phyloP scores from a whole-genome alignment of 768 basidiomycete species.

The Boletus edulis region DNA sequence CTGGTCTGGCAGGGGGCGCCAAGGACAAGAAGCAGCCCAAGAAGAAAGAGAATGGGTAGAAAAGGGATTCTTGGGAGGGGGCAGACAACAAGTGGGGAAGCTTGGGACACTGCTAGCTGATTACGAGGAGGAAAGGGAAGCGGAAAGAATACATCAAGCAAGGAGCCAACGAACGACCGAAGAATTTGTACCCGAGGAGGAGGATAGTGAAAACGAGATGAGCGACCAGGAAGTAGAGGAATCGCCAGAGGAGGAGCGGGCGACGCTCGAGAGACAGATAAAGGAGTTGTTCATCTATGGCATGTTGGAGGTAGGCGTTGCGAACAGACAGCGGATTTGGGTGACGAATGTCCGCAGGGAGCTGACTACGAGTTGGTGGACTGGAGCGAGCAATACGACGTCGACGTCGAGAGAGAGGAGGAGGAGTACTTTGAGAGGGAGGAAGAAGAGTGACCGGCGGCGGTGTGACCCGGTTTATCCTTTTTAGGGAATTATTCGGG shows the following conservation, averaged over 20 bases:
- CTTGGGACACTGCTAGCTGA: slow-evolving; percentile 61
- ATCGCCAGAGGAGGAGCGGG: slow-evolving; percentile 47
- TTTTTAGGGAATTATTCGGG: slow-evolving; percentile 20
- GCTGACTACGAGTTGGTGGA: slow-evolving; percentile 71
- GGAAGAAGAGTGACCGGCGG: slow-evolving; percentile 43
- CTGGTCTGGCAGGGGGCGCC: slow-evolving; percentile 57
- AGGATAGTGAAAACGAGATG: slow-evolving; percentile 50
- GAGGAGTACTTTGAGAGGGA: slow-evolving; percentile 67
- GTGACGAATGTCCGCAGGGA: slow-evolving; percentile 38
- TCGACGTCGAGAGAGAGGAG: slow-evolving; percentile 58
- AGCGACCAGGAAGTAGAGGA: slow-evolving; percentile 39
- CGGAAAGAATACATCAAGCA: slow-evolving; percentile 51
- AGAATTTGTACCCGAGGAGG: slow-evolving; percentile 57
- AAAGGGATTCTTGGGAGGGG: slow-evolving; percentile 56
- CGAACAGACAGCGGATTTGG: background rate
- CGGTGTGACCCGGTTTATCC: background rate
- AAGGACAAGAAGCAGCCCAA: slow-evolving; percentile 48
- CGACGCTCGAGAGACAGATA: slow-evolving; percentile 57
- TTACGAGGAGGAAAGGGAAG: slow-evolving; percentile 79
- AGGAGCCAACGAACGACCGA: slow-evolving; percentile 40
- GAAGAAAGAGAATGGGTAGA: slow-evolving; percentile 75
- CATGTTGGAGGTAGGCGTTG: slow-evolving; percentile 56
- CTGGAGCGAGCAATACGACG: slow-evolving; percentile 72
- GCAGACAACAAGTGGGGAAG: slow-evolving; percentile 62
- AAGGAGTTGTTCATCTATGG: slow-evolving; percentile 76